These are phyloP conservation scores for Aureobasidium uvarum DNA, from an alignment of 2,329 filamentous ascomycete species.

Conservation along the genomic window DNA sequence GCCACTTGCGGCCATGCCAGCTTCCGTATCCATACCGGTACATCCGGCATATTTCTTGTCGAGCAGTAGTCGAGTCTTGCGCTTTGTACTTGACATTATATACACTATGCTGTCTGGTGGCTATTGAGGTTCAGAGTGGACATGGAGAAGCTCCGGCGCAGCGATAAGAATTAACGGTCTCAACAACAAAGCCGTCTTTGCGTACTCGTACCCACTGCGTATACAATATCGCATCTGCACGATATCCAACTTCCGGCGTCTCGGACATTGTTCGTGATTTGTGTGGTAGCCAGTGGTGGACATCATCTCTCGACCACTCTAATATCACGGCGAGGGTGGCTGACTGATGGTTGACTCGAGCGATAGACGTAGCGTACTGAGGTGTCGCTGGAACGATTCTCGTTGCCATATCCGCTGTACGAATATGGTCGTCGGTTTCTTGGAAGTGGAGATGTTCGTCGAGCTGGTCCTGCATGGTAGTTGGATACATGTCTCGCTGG, in stretches of 20 bases:
- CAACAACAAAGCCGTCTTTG: constrained; percentile 28
- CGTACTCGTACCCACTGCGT: constrained; percentile 33
- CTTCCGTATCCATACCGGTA: constrained; percentile 34
- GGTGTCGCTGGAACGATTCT: constrained; percentile 10
- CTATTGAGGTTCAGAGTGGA: background rate
- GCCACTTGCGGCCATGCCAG: constrained; percentile 16
- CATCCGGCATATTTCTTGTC: constrained; percentile 26
- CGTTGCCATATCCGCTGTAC: constrained; percentile 19
- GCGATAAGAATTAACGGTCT: background rate
- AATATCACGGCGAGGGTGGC: background rate
- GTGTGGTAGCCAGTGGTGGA: constrained; percentile 39
- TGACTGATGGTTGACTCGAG: constrained; percentile 33
- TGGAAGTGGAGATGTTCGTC: constrained; percentile 23
- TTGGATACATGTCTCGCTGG: constrained; percentile 38
- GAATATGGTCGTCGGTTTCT: constrained; percentile 1
- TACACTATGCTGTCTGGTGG: background rate
- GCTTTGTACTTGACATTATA: background rate
- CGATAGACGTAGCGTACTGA: constrained; percentile 16
- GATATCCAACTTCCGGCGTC: background rate
- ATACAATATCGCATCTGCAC: background rate
- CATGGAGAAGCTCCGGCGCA: background rate
- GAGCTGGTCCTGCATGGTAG: constrained; percentile 33
- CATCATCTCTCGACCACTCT: constrained; percentile 19
- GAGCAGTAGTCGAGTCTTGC: background rate
- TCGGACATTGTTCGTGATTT: constrained; percentile 26